A percentile compares a stretch with the other conserved stretches of the same genome.
Evolutionary conservation across 768 basidiomycete species (phyloP).

Genomic region (Suillus clintonianus): DNA sequence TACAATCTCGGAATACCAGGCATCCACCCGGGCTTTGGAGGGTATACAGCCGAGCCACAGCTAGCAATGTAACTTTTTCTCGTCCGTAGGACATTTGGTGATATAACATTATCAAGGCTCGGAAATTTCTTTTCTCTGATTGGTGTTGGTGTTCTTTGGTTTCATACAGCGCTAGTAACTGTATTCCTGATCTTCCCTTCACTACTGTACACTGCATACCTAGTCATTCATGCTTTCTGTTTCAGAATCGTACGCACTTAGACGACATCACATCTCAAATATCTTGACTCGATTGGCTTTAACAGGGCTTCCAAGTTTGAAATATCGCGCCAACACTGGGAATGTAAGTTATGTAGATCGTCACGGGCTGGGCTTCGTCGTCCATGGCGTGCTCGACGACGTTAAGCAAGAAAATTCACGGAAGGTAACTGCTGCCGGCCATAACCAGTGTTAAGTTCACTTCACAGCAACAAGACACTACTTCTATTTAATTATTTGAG

Average conservation of each 20-base stretch:
- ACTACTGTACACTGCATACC: not conserved
- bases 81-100: not conserved
- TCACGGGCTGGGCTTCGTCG: not conserved
- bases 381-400: not conserved
- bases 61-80: conserved; percentile 22
- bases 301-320: not conserved
- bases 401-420: not conserved
- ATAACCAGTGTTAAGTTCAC: not conserved
- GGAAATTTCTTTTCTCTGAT: not conserved
- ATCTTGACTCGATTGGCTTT: not conserved
- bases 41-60: conserved; percentile 22
- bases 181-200: not conserved
- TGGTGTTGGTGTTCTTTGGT: not conserved
- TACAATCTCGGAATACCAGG: conserved; percentile 15
- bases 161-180: not conserved
- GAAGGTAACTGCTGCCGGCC: not conserved
- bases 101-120: not conserved
- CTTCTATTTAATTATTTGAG: no score
- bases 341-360: not conserved
- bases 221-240: not conserved
- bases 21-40: conserved; percentile 19
- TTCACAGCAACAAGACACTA: no score
- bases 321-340: not conserved
- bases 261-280: not conserved
- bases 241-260: not conserved